Percentiles rank a stretch among this genome's conserved stretches.
phyloP scores from a whole-genome alignment of 345 rosid genomes.

The Dipteronia dyeriana region DNA sequence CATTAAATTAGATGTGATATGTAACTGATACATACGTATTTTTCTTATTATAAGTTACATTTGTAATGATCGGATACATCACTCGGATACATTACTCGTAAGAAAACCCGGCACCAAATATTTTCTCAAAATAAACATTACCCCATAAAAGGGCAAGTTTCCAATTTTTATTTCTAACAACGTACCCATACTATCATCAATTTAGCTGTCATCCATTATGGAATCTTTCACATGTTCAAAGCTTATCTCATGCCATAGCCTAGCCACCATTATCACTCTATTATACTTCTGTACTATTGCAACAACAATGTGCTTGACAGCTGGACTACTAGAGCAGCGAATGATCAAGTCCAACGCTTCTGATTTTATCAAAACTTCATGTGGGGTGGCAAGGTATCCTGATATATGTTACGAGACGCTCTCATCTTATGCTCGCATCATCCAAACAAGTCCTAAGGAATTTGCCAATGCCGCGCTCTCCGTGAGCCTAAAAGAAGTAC shows the following conservation, averaged over 20 bases:
- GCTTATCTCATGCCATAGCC: slow-evolving; percentile 8
- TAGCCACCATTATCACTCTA: slow-evolving; percentile 12
- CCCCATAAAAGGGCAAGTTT: not conserved
- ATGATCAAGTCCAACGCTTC: slow-evolving; percentile 3
- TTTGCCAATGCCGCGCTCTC: slow-evolving; percentile 36
- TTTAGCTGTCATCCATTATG: not conserved
- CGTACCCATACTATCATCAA: not conserved
- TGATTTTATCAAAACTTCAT: slow-evolving; percentile 36
- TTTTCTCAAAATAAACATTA: not conserved
- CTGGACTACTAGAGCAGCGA: not conserved
- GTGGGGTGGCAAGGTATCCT: slow-evolving; percentile 39
- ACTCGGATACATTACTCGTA: no score
- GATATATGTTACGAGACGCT: slow-evolving; percentile 42
- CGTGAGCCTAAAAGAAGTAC: slow-evolving; percentile 28
- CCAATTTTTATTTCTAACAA: not conserved
- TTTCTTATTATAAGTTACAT: no score
- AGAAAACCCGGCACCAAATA: no score
- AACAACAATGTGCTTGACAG: slow-evolving; percentile 1
- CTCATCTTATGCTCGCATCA: slow-evolving; percentile 29
- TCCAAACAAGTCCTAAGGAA: slow-evolving; percentile 29
- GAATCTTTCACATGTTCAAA: slow-evolving; percentile 17
- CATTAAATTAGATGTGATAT: no score
- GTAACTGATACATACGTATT: no score
- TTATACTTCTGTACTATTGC: not conserved
- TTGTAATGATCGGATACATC: no score